These are phyloP conservation scores for Yamagishiella unicocca DNA, from an alignment of 139 green algal species.

Conservation along the genomic window DNA sequence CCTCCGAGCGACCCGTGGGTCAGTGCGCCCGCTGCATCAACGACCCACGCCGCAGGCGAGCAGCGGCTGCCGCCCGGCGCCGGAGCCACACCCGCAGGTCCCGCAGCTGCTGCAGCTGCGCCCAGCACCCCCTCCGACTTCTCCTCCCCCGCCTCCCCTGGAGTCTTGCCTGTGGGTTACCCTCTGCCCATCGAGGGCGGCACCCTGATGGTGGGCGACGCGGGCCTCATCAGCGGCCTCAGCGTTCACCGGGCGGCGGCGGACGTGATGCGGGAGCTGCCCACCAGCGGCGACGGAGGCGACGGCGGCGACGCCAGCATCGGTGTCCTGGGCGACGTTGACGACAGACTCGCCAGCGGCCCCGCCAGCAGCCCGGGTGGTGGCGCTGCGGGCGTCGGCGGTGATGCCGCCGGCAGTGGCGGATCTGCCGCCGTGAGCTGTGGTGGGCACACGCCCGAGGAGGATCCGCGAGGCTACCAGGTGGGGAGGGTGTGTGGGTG, in stretches of 20 bases:
- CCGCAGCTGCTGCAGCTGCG: too few species aligned
- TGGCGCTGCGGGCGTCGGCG: not conserved
- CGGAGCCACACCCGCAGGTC: too few species aligned
- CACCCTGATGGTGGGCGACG: conserved; percentile 6
- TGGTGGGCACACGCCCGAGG: not conserved
- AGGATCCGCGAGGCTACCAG: not conserved
- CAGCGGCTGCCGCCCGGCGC: too few species aligned
- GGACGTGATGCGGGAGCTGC: conserved; percentile 16
- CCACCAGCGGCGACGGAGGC: not conserved
- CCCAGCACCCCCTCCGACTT: too few species aligned
- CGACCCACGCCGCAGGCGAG: too few species aligned
- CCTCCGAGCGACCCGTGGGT: too few species aligned
- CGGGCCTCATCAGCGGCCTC: conserved; percentile 16
- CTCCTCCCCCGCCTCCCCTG: too few species aligned
- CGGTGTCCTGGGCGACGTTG: not conserved
- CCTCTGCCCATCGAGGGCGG: too few species aligned
- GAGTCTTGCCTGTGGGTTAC: too few species aligned
- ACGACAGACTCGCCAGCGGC: not conserved
- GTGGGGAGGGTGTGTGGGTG: not conserved
- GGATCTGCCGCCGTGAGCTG: not conserved
- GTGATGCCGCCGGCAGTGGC: not conserved
- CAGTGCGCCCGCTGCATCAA: too few species aligned
- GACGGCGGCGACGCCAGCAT: conserved; percentile 3
- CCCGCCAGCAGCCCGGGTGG: not conserved
- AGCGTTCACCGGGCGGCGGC: not conserved